A percentile compares a stretch with the other conserved stretches of the same genome.
These are phyloP conservation scores for Metschnikowia vanudenii DNA, from an alignment of 805 yeast genomes.

Conservation along the genomic window DNA sequence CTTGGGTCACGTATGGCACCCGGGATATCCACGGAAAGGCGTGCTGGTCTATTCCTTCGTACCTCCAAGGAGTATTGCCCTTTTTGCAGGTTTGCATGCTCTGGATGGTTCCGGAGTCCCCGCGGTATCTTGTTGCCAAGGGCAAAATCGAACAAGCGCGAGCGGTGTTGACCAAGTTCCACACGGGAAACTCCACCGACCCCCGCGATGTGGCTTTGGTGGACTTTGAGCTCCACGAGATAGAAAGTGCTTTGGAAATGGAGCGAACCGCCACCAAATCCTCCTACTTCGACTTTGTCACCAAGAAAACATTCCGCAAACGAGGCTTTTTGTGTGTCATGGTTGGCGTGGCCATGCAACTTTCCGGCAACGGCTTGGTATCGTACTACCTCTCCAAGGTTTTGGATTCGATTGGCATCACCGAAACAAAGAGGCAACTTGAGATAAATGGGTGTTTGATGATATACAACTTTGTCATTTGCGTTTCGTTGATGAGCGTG, in stretches of 20 bases:
- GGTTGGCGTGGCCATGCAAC: slow-evolving; percentile 41
- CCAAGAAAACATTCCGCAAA: slow-evolving; percentile 39
- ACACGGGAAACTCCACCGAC: slow-evolving; percentile 39
- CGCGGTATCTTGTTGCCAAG: slow-evolving; percentile 43
- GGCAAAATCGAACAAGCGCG: slow-evolving; percentile 46
- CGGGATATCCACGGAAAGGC: slow-evolving; percentile 20
- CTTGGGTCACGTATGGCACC: slow-evolving; percentile 52
- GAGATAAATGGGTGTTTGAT: slow-evolving; percentile 47
- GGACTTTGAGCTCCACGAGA: slow-evolving; percentile 26
- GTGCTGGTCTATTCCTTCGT: slow-evolving; percentile 57
- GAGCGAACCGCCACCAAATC: slow-evolving; percentile 35
- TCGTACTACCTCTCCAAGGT: slow-evolving; percentile 52
- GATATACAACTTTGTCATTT: slow-evolving; percentile 32
- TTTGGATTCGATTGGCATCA: slow-evolving; percentile 52
- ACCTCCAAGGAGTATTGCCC: slow-evolving; percentile 50
- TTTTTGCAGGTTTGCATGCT: slow-evolving; percentile 31
- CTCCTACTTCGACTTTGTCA: slow-evolving; percentile 40
- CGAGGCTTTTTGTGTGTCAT: slow-evolving; percentile 36
- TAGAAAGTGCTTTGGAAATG: slow-evolving; percentile 31
- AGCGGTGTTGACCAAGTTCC: slow-evolving; percentile 36
- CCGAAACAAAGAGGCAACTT: slow-evolving; percentile 38
- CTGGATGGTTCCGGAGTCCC: slow-evolving; percentile 46
- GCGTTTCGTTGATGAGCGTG: slow-evolving; percentile 23
- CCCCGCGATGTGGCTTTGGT: slow-evolving; percentile 19
- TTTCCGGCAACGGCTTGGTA: slow-evolving; percentile 53